A percentile compares a stretch with the other conserved stretches of the same genome.
These are phyloP conservation scores for Paraconiothyrium sp. DNA, from an alignment of 2,329 filamentous ascomycete genomes.

Conservation along the genomic window DNA sequence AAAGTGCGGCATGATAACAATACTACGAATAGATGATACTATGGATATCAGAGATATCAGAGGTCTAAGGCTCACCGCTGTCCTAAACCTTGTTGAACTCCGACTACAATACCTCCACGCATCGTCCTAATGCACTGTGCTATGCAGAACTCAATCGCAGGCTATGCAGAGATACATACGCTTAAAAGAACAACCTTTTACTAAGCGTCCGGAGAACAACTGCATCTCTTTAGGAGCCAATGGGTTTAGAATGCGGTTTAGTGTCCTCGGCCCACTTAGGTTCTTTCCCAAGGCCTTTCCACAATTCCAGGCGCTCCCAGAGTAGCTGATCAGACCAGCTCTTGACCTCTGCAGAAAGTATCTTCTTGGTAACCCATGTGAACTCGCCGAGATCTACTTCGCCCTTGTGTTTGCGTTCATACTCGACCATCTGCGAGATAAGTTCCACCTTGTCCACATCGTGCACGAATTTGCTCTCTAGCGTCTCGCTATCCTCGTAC, in stretches of 20 bases:
- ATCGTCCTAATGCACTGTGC: not conserved
- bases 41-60: constrained; percentile 12
- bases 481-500: constrained; percentile 87
- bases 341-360: constrained; percentile 80
- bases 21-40: constrained; percentile 12
- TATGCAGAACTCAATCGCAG: not conserved
- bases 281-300: constrained; percentile 60
- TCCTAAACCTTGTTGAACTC: constrained; percentile 17
- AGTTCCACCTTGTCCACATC: constrained; percentile 98
- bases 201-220: not conserved
- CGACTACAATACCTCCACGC: not conserved
- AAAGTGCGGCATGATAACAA: not conserved
- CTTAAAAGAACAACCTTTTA: constrained; percentile 1
- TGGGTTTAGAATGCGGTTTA: constrained; percentile 30
- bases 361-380: constrained; percentile 75
- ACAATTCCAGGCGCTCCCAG: constrained; percentile 77
- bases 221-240: not conserved
- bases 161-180: not conserved
- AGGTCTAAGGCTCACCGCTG: constrained; percentile 15
- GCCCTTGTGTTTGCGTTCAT: constrained; percentile 77
- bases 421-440: constrained; percentile 94
- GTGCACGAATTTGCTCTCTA: constrained; percentile 90
- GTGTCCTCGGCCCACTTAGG: constrained; percentile 41
- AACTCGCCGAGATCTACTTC: constrained; percentile 86
- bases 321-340: constrained; percentile 82